A percentile compares a stretch with the other conserved stretches of the same genome.
phyloP scores from a whole-genome alignment of 2,329 filamentous ascomycete genomes.

The Botrytis pseudocinerea region DNA sequence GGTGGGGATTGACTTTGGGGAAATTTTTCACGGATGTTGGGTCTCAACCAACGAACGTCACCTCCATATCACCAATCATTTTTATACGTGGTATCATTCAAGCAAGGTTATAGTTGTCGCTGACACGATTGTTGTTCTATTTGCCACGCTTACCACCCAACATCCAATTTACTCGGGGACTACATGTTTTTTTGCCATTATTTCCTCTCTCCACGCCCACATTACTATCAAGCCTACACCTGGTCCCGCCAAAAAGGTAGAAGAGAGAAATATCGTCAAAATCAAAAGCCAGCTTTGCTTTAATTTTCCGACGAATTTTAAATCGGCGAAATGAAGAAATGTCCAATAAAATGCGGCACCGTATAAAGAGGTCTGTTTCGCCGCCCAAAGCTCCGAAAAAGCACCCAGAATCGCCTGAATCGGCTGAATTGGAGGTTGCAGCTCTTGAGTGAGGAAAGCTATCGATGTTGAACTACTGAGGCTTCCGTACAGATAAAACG shows the following conservation, averaged over 20 bases:
- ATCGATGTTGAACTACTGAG: slow-evolving; percentile 32
- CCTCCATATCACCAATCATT: not conserved
- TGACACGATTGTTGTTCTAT: not conserved
- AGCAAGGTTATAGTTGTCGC: not conserved
- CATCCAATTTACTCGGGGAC: not conserved
- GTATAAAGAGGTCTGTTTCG: slow-evolving; percentile 29
- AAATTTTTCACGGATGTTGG: too few species aligned
- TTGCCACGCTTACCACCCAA: not conserved
- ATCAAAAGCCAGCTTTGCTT: slow-evolving; percentile 28
- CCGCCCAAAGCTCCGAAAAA: not conserved
- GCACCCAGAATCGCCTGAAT: not conserved
- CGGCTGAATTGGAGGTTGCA: not conserved
- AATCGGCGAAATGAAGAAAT: slow-evolving; percentile 40
- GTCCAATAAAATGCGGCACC: slow-evolving; percentile 39
- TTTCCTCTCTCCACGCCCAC: slow-evolving; percentile 43
- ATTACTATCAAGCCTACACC: slow-evolving; percentile 38
- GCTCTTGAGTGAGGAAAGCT: slow-evolving; percentile 1
- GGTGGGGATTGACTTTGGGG: not conserved
- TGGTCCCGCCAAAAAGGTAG: slow-evolving; percentile 36
- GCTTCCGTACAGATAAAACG: slow-evolving; percentile 30
- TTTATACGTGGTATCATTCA: not conserved
- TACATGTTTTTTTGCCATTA: slow-evolving; percentile 33
- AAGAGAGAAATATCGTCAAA: slow-evolving; percentile 27
- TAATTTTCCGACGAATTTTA: slow-evolving; percentile 41
- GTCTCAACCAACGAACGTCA: not conserved